A percentile compares a stretch with the other conserved stretches of the same genome.
Evolutionary conservation across 352 stramenopile genomes (phyloP).

Genomic region (Thalassiosira hispida): DNA sequence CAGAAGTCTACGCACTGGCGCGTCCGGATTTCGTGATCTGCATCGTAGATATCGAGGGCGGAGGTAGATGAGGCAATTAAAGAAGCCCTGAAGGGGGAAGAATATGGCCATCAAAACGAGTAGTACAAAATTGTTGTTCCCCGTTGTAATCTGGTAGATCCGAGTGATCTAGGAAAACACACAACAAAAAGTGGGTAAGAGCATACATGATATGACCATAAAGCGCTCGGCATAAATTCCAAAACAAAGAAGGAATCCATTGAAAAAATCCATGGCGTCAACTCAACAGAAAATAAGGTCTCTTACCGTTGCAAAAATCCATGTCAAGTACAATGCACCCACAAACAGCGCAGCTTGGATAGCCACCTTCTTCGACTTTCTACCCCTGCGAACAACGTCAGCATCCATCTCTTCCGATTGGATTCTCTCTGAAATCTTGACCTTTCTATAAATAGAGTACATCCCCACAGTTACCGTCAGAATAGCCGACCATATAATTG

Average conservation of each 20-base stretch:
- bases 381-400: constrained; percentile 7
- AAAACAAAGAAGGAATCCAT: too few species aligned
- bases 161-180: constrained; percentile 22
- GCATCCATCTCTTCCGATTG: constrained; percentile 20
- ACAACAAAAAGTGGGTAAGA: constrained; percentile 1
- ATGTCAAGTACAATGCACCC: constrained; percentile 49
- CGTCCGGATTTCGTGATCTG: constrained; percentile 34
- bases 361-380: constrained; percentile 48
- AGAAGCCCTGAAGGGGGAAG: constrained; percentile 61
- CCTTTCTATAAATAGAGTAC: constrained; percentile 51
- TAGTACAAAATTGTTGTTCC: constrained; percentile 34
- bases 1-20: constrained; percentile 15
- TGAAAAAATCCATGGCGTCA: too few species aligned
- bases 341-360: constrained; percentile 54
- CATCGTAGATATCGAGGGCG: constrained; percentile 47
- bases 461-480: constrained; percentile 37
- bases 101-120: constrained; percentile 56
- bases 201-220: background rate
- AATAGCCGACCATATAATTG: constrained; percentile 52
- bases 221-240: constrained; percentile 2
- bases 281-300: background rate
- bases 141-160: constrained; percentile 49
- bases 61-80: constrained; percentile 62
- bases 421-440: constrained; percentile 21
- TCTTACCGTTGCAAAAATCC: constrained; percentile 54